Evolutionary conservation across 768 basidiomycete species (phyloP), one percentile per base, ranked within the genome.

Genomic region (Naganishia vishniacii): DNA sequence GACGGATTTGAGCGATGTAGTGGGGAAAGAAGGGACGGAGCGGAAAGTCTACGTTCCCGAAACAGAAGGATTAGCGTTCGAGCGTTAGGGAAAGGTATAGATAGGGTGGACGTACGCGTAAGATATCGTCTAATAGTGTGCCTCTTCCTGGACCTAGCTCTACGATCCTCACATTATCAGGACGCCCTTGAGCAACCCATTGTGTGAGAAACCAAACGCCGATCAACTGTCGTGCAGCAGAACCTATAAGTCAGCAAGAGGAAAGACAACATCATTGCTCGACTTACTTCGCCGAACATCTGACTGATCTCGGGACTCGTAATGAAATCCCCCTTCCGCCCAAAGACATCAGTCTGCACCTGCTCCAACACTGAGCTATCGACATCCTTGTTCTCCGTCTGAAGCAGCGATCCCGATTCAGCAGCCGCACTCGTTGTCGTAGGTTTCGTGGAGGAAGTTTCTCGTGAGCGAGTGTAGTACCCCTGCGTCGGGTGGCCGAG

Each of bases 301-400:
- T 97, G 92, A 70, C 85, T 89, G 59, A 99, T 97, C 76, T 99
- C 95, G 1, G 94, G 95, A 70, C 88, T 91, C 12, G 95, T 99
- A 23, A 88, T 87, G 72, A 98, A 99, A 80, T 99, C 95, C 5
- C 95, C 95, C 44, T 82, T 80, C 0, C 84, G 67, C 13, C 95
- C 95, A 71, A 99, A 90, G 2, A 98, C 86, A 45, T 84, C 81
- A 63, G 88, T 82, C 15, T 81, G 71, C 0, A 83, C 78, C 40
- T 85, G 87, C 2, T 60, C 71, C 2, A 65, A 59, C 13, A 68
- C 32, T 11, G 42, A 26, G 41, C 40, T 59, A 15, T 61, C 42
- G 16, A 31, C 20, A 11, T 11, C 47, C 15, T 28, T 18, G 4
- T 9, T 28, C 42, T 60, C 29, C 28, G 26, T n/a, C n/a, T n/a